Evolutionary conservation across 208 protist species (phyloP).

Genomic region (Acanthamoeba triangularis): DNA sequence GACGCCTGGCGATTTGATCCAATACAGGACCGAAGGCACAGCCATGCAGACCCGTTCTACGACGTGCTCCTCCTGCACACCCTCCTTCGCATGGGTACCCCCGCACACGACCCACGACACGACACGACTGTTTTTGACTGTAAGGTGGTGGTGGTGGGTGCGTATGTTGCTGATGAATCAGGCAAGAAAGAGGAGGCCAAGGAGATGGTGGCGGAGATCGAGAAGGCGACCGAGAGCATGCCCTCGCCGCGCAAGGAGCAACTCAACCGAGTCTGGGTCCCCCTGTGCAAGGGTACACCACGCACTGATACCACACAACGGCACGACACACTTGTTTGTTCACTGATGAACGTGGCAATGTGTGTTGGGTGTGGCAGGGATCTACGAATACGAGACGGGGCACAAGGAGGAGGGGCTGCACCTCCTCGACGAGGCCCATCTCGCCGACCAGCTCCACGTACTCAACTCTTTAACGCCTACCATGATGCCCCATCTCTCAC

Average conservation of each 20-base stretch:
- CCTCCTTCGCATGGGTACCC: neutral
- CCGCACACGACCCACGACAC: too few species aligned
- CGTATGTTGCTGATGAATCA: too few species aligned
- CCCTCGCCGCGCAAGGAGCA: constrained; percentile 14
- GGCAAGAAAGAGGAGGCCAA: constrained; percentile 18
- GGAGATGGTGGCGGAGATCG: constrained; percentile 41
- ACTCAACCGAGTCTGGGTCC: constrained; percentile 36
- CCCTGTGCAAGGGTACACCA: constrained; percentile 13
- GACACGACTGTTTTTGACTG: too few species aligned
- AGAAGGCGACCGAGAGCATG: neutral
- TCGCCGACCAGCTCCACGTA: neutral
- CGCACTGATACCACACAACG: neutral
- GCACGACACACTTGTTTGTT: neutral
- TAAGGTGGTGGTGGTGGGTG: too few species aligned
- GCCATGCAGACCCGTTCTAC: constrained; percentile 13
- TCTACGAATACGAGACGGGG: neutral
- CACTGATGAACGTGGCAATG: too few species aligned
- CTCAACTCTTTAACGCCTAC: too few species aligned
- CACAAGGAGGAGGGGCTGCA: neutral
- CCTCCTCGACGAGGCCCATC: neutral
- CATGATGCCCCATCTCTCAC: too few species aligned
- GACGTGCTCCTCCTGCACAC: constrained; percentile 51
- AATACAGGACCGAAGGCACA: neutral
- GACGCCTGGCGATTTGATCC: neutral
- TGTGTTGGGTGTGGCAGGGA: too few species aligned